Evolutionary conservation across 2,329 filamentous ascomycete species (phyloP).

Genomic region (Cercospora sp.): DNA sequence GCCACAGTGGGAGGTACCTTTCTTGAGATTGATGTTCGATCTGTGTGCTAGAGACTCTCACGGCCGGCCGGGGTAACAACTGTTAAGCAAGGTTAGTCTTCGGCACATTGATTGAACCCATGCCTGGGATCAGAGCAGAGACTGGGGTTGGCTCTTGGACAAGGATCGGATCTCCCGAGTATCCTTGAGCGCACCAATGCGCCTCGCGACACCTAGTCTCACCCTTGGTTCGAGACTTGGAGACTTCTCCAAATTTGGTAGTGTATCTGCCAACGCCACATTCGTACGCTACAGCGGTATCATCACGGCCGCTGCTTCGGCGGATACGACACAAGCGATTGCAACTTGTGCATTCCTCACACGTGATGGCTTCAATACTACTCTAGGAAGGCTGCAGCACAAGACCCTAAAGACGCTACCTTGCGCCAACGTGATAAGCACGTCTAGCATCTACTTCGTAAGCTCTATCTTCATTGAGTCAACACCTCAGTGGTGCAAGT

Average conservation of each 20-base stretch:
- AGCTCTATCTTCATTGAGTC: not conserved
- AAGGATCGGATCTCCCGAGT: not conserved
- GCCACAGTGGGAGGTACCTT: not conserved
- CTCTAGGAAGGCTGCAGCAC: not conserved
- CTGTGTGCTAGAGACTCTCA: not conserved
- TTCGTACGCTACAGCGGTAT: not conserved
- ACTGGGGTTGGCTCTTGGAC: not conserved
- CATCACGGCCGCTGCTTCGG: not conserved
- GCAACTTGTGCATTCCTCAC: not conserved
- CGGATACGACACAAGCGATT: not conserved
- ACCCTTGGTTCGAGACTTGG: not conserved
- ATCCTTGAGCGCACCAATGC: not conserved
- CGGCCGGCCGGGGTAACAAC: not conserved
- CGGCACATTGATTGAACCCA: not conserved
- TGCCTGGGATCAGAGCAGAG: not conserved
- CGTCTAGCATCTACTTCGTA: not conserved
- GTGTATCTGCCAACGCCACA: not conserved
- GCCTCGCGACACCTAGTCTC: not conserved
- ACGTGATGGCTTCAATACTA: not conserved
- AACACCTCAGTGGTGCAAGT: not conserved
- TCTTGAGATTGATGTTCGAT: not conserved
- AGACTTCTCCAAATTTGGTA: not conserved
- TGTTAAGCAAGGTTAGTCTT: not conserved
- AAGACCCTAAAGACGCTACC: not conserved
- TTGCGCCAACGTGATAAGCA: not conserved